A percentile compares a stretch with the other conserved stretches of the same genome.
phyloP scores from a whole-genome alignment of 306 rosid genomes.

The Rosa multiflora region DNA sequence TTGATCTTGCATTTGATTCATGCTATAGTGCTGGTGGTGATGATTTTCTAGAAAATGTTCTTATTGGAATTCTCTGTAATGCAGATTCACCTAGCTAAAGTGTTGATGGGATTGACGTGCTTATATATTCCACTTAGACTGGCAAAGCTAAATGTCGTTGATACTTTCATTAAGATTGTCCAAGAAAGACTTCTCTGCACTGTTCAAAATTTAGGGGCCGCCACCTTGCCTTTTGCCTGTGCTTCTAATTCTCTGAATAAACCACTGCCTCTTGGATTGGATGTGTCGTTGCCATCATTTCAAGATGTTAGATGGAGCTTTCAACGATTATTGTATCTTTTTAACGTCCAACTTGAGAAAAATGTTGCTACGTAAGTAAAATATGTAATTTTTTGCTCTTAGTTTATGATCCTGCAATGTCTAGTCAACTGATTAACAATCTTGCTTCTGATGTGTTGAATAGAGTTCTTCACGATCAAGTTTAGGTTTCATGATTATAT shows the following conservation, averaged over 20 bases:
- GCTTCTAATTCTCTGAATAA: constrained; percentile 73
- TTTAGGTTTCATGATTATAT: background rate
- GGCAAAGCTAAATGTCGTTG: constrained; percentile 31
- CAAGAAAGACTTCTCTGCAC: constrained; percentile 41
- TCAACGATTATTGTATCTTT: constrained; percentile 67
- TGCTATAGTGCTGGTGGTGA: constrained; percentile 8
- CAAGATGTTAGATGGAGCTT: constrained; percentile 72
- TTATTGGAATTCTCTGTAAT: constrained; percentile 25
- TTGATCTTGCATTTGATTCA: background rate
- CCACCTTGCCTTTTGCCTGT: constrained; percentile 77
- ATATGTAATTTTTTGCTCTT: background rate
- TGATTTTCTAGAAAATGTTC: constrained; percentile 6
- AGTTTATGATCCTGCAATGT: background rate
- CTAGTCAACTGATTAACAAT: constrained; percentile 7
- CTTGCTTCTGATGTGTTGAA: constrained; percentile 3
- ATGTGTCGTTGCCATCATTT: constrained; percentile 76
- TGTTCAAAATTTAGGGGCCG: constrained; percentile 43
- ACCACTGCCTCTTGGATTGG: constrained; percentile 74
- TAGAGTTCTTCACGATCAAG: constrained; percentile 12
- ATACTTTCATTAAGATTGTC: constrained; percentile 39
- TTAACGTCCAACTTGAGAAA: constrained; percentile 82
- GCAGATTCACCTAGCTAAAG: constrained; percentile 54
- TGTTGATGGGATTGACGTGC: constrained; percentile 41
- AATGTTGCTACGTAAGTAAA: constrained; percentile 93
- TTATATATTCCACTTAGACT: constrained; percentile 50